These are phyloP conservation scores for Plectosphaerella cucumerina DNA, from an alignment of 2,329 filamentous ascomycete genomes.

Conservation along the genomic window DNA sequence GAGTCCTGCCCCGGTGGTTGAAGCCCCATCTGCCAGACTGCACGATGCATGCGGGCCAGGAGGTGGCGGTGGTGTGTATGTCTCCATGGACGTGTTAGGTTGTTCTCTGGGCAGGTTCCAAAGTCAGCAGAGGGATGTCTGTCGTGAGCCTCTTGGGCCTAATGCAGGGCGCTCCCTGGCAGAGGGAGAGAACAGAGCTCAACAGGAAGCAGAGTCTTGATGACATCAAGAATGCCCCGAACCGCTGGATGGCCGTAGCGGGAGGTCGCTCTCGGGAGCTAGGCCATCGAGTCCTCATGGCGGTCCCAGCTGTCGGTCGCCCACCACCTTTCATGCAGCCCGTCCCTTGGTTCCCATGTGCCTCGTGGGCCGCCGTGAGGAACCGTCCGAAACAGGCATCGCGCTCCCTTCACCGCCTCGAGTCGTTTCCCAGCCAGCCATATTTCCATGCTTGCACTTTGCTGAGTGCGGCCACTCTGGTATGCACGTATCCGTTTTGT, in stretches of 20 bases:
- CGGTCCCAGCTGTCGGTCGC: constrained; percentile 3
- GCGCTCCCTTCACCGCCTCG: constrained; percentile 17
- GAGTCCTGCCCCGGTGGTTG: constrained; percentile 4
- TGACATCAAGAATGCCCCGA: background rate
- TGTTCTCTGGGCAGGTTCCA: too few species aligned
- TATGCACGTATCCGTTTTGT: too few species aligned
- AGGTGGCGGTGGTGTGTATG: background rate
- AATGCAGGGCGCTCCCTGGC: too few species aligned
- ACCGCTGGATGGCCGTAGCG: background rate
- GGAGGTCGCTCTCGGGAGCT: constrained; percentile 7
- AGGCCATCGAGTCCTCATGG: background rate
- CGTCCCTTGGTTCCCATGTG: constrained; percentile 1
- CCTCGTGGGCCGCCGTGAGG: constrained; percentile 6
- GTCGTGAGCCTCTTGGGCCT: too few species aligned
- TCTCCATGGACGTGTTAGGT: too few species aligned
- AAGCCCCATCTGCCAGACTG: constrained; percentile 11
- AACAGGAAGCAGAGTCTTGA: background rate
- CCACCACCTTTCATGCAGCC: constrained; percentile 3
- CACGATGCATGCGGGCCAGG: constrained; percentile 8
- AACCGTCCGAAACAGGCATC: constrained; percentile 13
- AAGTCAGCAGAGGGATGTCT: too few species aligned
- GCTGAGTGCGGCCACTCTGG: too few species aligned
- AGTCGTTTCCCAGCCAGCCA: constrained; percentile 3
- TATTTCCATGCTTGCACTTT: background rate
- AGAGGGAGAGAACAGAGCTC: too few species aligned